Evolutionary conservation across 371 early-diverging fungal genomes (phyloP).

Genomic region (Gilbertella persicaria): DNA sequence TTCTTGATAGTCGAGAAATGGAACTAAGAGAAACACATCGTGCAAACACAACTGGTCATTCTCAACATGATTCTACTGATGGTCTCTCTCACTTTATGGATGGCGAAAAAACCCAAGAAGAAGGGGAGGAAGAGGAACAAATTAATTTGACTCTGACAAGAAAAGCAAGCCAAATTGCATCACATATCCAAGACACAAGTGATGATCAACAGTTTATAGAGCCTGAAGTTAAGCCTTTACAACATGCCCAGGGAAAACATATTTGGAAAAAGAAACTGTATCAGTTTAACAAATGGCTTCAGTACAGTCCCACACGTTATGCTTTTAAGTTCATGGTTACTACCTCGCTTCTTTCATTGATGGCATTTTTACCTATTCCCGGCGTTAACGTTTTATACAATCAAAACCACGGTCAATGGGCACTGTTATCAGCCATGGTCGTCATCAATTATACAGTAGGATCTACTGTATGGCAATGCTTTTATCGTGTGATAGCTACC

Average conservation of each 20-base stretch:
- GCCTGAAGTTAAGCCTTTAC: slow-evolving; percentile 18
- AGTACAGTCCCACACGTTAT: slow-evolving; percentile 34
- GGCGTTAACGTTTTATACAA: slow-evolving; percentile 35
- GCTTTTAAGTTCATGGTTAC: slow-evolving; percentile 40
- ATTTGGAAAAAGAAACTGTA: slow-evolving; percentile 32
- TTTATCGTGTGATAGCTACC: slow-evolving; percentile 39
- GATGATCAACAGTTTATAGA: not conserved
- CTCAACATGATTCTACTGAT: too few species aligned
- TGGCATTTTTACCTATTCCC: slow-evolving; percentile 40
- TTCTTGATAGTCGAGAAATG: slow-evolving; percentile 28
- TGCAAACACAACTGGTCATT: not conserved
- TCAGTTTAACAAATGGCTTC: slow-evolving; percentile 16
- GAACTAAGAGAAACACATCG: not conserved
- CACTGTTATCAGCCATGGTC: slow-evolving; percentile 39
- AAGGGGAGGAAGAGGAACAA: not conserved
- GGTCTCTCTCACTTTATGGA: too few species aligned
- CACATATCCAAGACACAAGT: not conserved
- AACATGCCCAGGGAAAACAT: slow-evolving; percentile 33
- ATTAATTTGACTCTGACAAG: not conserved
- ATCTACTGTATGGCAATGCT: slow-evolving; percentile 31
- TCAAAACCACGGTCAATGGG: slow-evolving; percentile 47
- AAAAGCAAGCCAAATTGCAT: not conserved
- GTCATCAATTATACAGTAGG: slow-evolving; percentile 44
- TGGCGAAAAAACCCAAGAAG: not conserved
- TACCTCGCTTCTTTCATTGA: slow-evolving; percentile 31